Percentiles rank a stretch among this genome's conserved stretches.
Conservation (phyloP, 306 rosid species). For the Malus sylvestris region DNA sequence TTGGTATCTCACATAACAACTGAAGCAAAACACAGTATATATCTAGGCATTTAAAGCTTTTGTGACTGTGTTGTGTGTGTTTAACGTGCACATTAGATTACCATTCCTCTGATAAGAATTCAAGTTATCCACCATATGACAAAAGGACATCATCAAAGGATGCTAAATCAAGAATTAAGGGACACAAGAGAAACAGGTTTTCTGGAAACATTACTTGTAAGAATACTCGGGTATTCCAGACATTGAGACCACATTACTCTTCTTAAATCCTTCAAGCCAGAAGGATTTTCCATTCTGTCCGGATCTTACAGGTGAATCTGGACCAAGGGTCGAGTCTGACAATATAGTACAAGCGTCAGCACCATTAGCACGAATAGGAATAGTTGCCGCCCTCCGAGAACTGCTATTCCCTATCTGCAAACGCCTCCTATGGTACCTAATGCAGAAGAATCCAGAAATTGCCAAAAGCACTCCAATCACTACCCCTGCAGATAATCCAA, state of each 20-base stretch:
- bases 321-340: slow-evolving; percentile 89
- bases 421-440: slow-evolving; percentile 70
- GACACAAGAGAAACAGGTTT: neutral
- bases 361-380: slow-evolving; percentile 86
- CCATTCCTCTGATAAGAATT: neutral
- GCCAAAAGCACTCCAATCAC: slow-evolving; percentile 91
- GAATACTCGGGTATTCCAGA: slow-evolving; percentile 94
- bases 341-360: slow-evolving; percentile 66
- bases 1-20: neutral
- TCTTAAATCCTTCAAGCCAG: slow-evolving; percentile 85
- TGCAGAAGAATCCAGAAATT: slow-evolving; percentile 62
- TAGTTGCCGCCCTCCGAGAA: slow-evolving; percentile 74
- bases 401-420: slow-evolving; percentile 97
- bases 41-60: neutral
- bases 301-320: slow-evolving; percentile 90
- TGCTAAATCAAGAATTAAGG: slow-evolving; percentile 8
- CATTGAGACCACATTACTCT: slow-evolving; percentile 62
- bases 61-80: neutral
- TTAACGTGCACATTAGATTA: neutral
- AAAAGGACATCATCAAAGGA: neutral
- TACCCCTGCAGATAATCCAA: slow-evolving; percentile 89
- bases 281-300: slow-evolving; percentile 48
- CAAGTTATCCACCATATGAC: neutral
- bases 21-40: neutral
- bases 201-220: slow-evolving; percentile 60